Evolutionary conservation across 2,329 filamentous ascomycete genomes (phyloP).

Genomic region (Clarireedia paspali): DNA sequence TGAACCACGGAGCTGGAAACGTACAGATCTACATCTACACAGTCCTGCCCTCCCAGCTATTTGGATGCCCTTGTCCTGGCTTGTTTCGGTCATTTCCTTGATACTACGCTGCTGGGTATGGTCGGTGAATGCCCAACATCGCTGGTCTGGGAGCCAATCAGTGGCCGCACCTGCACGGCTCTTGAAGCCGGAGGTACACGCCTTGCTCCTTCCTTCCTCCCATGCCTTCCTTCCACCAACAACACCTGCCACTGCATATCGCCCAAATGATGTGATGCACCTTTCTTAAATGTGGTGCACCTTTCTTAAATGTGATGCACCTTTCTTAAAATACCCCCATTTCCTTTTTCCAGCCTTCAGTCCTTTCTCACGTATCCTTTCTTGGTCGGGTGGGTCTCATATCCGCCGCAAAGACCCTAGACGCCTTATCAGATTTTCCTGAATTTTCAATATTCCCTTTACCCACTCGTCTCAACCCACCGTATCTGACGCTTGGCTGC

Average conservation of each 20-base stretch:
- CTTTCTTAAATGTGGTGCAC: not conserved
- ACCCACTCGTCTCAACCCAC: not conserved
- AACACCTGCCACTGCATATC: not conserved
- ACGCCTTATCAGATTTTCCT: not conserved
- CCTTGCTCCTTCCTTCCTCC: no score
- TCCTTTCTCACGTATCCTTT: no score
- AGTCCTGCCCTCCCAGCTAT: not conserved
- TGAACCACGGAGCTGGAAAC: slow-evolving; percentile 8
- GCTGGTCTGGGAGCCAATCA: not conserved
- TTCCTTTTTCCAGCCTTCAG: not conserved
- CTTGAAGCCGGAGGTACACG: no score
- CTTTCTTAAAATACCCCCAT: not conserved
- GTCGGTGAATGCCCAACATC: not conserved
- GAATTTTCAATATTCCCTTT: not conserved
- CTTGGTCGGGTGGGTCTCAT: not conserved
- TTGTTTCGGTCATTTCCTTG: slow-evolving; percentile 1
- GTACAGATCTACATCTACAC: not conserved
- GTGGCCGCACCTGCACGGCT: not conserved
- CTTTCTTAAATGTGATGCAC: not conserved
- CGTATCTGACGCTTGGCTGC: not conserved
- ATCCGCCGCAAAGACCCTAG: not conserved
- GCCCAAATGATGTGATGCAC: not conserved
- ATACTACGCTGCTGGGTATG: not conserved
- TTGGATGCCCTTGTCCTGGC: not conserved
- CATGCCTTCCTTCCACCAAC: not conserved